Conservation (phyloP, 83 land plant genomes). For the Picea mariana region DNA sequence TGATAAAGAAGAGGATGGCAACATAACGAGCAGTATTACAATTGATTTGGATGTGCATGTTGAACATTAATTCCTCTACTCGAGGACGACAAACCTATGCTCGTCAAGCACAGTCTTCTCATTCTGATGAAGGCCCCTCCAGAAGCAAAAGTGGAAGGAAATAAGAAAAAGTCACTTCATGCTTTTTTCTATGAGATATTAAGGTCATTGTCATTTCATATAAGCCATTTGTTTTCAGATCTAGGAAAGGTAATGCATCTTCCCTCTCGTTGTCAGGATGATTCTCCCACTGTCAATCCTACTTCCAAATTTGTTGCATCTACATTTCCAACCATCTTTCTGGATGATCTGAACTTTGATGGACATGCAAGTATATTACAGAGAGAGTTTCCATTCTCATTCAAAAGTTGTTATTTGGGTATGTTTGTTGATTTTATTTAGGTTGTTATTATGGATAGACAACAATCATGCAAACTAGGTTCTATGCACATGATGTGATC, state of each 20-base stretch:
- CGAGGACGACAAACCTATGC: constrained; percentile 28
- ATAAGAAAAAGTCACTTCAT: constrained; percentile 75
- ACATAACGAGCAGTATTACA: constrained; percentile 23
- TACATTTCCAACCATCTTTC: constrained; percentile 62
- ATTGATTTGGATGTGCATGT: constrained; percentile 28
- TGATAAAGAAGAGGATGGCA: constrained; percentile 44
- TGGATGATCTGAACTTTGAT: constrained; percentile 76
- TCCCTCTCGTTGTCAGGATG: constrained; percentile 90
- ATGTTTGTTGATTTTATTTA: constrained; percentile 88
- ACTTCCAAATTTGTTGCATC: constrained; percentile 77
- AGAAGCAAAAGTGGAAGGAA: constrained; percentile 40
- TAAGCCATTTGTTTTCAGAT: constrained; percentile 84
- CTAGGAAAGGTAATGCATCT: constrained; percentile 86
- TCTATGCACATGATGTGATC: constrained; percentile 81
- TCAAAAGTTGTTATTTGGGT: constrained; percentile 91
- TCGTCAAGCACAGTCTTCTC: constrained; percentile 32
- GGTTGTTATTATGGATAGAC: constrained; percentile 73
- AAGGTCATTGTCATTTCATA: constrained; percentile 74
- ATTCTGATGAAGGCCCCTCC: constrained; percentile 35
- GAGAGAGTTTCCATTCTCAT: constrained; percentile 62
- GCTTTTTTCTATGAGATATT: constrained; percentile 84
- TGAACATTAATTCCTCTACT: constrained; percentile 34
- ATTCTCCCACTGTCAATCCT: constrained; percentile 58
- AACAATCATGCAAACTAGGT: constrained; percentile 85
- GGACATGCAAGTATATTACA: constrained; percentile 56